Percentiles rank a stretch among this genome's conserved stretches.
Conservation (phyloP, 2,329 filamentous ascomycete genomes). For the Pseudogymnoascus pannorum region DNA sequence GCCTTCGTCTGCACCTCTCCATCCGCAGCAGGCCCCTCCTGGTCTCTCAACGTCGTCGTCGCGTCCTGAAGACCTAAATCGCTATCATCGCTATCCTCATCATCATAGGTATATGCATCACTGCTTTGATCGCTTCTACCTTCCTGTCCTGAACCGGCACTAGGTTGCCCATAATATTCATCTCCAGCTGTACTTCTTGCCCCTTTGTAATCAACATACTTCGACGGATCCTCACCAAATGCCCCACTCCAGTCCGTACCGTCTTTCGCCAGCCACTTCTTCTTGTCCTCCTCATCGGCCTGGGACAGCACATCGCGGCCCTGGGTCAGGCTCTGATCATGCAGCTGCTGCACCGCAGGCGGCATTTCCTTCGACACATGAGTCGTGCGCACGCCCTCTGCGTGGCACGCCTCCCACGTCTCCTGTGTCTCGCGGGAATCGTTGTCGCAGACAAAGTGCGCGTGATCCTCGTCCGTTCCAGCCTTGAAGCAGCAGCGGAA, state of each 20-base stretch:
- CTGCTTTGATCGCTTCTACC: neutral
- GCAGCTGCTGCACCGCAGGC: slow-evolving; percentile 62
- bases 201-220: slow-evolving; percentile 21
- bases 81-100: slow-evolving; percentile 26
- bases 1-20: slow-evolving; percentile 9
- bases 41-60: slow-evolving; percentile 2
- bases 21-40: neutral
- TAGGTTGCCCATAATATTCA: neutral
- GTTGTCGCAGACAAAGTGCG: slow-evolving; percentile 77
- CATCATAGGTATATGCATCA: slow-evolving; percentile 13
- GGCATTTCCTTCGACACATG: slow-evolving; percentile 69
- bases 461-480: slow-evolving; percentile 80
- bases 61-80: slow-evolving; percentile 56
- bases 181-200: slow-evolving; percentile 20
- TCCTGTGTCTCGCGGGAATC: slow-evolving; percentile 89
- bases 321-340: slow-evolving; percentile 72
- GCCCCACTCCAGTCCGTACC: slow-evolving; percentile 83
- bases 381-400: slow-evolving; percentile 72
- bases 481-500: slow-evolving; percentile 82
- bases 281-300: slow-evolving; percentile 63
- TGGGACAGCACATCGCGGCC: slow-evolving; percentile 74
- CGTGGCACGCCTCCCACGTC: slow-evolving; percentile 84
- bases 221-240: slow-evolving; percentile 67
- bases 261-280: slow-evolving; percentile 69
- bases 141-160: neutral